A percentile compares a stretch with the other conserved stretches of the same genome.
phyloP scores from a whole-genome alignment of 371 early-diverging fungal genomes.

The Nematocida major region DNA sequence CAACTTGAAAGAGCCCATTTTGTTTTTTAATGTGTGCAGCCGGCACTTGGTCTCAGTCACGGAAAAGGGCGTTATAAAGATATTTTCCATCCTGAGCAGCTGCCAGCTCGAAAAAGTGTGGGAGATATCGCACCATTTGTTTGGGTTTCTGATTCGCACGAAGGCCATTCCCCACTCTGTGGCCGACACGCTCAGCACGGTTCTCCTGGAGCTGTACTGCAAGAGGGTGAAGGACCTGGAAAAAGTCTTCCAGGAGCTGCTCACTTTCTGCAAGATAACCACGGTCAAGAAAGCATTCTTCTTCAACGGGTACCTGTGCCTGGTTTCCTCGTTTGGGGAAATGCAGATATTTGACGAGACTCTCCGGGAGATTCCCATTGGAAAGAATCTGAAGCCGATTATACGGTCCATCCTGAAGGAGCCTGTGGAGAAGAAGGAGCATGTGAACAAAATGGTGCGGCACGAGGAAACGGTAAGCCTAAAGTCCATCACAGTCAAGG shows the following conservation, averaged over 20 bases:
- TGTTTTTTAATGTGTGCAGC: conserved; percentile 28
- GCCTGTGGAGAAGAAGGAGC: neutral
- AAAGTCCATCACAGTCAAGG: conserved; percentile 15
- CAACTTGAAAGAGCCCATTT: conserved; percentile 16
- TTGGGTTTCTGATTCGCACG: conserved; percentile 25
- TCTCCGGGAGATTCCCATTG: conserved; percentile 38
- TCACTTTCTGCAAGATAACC: neutral
- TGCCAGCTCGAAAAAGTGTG: conserved; percentile 28
- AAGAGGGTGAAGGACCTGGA: conserved; percentile 16
- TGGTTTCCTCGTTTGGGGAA: conserved; percentile 17
- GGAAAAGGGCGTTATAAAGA: conserved; percentile 5
- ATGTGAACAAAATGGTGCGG: neutral
- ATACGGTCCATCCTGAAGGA: conserved; percentile 32
- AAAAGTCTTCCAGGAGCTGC: conserved; percentile 42
- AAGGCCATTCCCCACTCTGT: conserved; percentile 15
- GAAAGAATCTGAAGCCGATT: conserved; percentile 11
- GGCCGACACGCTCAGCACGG: neutral
- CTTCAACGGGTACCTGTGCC: conserved; percentile 28
- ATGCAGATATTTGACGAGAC: conserved; percentile 46
- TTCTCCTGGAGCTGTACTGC: conserved; percentile 10
- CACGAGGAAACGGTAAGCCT: conserved; percentile 5
- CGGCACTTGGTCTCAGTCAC: neutral
- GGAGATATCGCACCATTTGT: conserved; percentile 34
- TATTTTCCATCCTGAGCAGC: neutral
- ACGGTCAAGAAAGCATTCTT: conserved; percentile 36